A percentile compares a stretch with the other conserved stretches of the same genome.
Conservation (phyloP, 1,284 basidiomycete species). For the Austroboletus rostrupii region DNA sequence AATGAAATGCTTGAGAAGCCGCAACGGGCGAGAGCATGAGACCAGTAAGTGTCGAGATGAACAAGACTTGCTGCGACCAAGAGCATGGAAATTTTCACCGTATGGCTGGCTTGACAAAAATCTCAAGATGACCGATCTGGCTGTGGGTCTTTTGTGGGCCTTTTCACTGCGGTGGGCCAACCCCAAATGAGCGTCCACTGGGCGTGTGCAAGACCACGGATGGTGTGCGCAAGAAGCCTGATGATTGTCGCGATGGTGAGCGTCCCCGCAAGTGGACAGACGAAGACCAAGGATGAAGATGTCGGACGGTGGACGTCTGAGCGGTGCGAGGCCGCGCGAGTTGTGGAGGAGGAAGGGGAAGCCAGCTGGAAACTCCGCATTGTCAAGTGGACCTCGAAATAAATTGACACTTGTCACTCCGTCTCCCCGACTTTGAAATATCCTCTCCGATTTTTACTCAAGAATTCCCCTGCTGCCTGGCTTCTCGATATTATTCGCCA, state of each 20-base stretch:
- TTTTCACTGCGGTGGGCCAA: too few relatives aligned
- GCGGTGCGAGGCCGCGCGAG: conserved; percentile 2
- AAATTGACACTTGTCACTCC: too few relatives aligned
- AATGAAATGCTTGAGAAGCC: conserved; percentile 11
- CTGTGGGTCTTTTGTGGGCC: conserved; percentile 4
- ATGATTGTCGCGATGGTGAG: conserved; percentile 6
- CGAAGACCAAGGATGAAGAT: neutral
- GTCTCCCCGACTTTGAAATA: too few relatives aligned
- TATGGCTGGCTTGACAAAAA: conserved; percentile 11
- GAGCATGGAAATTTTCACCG: conserved; percentile 27
- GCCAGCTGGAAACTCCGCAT: too few relatives aligned
- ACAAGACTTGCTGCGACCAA: conserved; percentile 22
- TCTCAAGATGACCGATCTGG: conserved; percentile 8
- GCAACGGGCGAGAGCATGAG: conserved; percentile 10
- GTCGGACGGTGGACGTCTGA: neutral
- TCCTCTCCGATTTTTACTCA: too few relatives aligned
- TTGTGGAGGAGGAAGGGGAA: neutral
- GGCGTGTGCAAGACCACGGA: neutral
- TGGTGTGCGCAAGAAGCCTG: conserved; percentile 3
- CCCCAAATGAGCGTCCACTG: neutral
- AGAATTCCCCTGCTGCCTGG: too few relatives aligned
- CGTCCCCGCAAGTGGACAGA: neutral
- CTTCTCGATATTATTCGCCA: too few relatives aligned
- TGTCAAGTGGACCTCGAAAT: too few relatives aligned
- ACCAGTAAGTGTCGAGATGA: conserved; percentile 25